Percentiles rank a stretch among this genome's conserved stretches.
Evolutionary conservation across 2,329 filamentous ascomycete species (phyloP).

Genomic region (Elsinoe perseae): DNA sequence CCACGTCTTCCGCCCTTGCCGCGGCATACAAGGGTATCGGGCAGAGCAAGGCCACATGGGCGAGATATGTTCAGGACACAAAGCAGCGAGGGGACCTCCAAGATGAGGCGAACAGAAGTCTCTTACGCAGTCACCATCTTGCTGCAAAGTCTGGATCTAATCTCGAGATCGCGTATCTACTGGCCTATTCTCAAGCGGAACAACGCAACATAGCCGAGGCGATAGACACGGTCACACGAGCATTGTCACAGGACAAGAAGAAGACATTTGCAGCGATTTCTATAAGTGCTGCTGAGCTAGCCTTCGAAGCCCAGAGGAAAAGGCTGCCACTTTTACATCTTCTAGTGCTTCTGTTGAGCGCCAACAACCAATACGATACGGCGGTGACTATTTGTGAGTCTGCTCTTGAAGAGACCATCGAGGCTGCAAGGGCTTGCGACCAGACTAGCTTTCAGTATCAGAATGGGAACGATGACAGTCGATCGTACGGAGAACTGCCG

Average conservation of each 20-base stretch:
- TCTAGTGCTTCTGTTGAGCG: constrained; percentile 74
- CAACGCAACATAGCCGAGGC: constrained; percentile 71
- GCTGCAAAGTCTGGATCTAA: constrained; percentile 39
- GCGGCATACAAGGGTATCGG: constrained; percentile 78
- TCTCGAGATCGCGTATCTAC: constrained; percentile 68
- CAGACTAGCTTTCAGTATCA: constrained; percentile 28
- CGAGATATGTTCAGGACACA: constrained; percentile 69
- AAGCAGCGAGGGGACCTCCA: constrained; percentile 65
- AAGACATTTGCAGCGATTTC: neutral
- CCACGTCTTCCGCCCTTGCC: constrained; percentile 57
- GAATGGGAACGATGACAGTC: constrained; percentile 25
- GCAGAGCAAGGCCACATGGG: constrained; percentile 79
- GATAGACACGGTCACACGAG: constrained; percentile 42
- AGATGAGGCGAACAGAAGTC: constrained; percentile 64
- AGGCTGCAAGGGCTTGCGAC: constrained; percentile 8
- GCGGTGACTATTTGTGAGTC: constrained; percentile 80
- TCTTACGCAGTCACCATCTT: constrained; percentile 54
- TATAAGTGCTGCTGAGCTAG: constrained; percentile 6
- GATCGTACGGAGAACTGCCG: neutral
- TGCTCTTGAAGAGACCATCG: constrained; percentile 81
- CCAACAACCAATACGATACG: constrained; percentile 73
- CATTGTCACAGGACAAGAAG: neutral
- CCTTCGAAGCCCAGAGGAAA: constrained; percentile 46
- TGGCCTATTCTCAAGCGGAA: constrained; percentile 82
- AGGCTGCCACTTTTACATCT: constrained; percentile 87